Base-by-base conservation (phyloP, 257 asterid genomes). In the Jacaranda mimosifolia region DNA sequence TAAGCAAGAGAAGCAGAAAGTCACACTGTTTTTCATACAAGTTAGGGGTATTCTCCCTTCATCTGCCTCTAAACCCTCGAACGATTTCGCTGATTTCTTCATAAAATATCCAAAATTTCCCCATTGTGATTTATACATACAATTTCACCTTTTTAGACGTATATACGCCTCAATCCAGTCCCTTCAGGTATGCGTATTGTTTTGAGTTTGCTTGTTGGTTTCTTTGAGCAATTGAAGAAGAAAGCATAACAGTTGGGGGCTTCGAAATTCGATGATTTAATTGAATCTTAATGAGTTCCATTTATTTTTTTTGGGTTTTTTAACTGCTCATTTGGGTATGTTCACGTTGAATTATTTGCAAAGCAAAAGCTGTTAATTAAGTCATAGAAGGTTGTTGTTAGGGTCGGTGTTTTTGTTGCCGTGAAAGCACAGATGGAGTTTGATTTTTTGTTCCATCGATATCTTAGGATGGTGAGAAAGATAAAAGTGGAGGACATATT, bases 171-270 rank as follows among this genome's bases (percentile, higher is more conserved):
- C 75, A 69, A 70, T 65, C 72, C 74, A 15, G 68, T 63, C 9
- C 73, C 77, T 59, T 65, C 79, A 79, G 84, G 84, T 79, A 74
- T 65, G 84, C 19, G 56, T 42, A 19, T 66, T 72, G 38, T 46
- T 60, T 26, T 9, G 19, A 13, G 39, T 21, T 60, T 43, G 13
- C 9, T 14, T 55, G 32, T 46, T 42, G 11, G 71, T 49, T 17
- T 53, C 3, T 42, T 35, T 9, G 48, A 45, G 74, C 42, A 35
- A 55, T 70, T 70, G 72, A 26, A 60, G 52, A 66, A 58, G 57
- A 49, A 56, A 53, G 75, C 43, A 5, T 59, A 13, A 42, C 36
- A 68, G 63, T 17, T 68, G 72, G 58, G 65, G 70, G 70, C 8
- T 68, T 68, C 42, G 9, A 9, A 9, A 15, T 67, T 18, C 6